These are phyloP conservation scores for Naganishia sp. DNA, from an alignment of 1,284 basidiomycete species.

Conservation along the genomic window DNA sequence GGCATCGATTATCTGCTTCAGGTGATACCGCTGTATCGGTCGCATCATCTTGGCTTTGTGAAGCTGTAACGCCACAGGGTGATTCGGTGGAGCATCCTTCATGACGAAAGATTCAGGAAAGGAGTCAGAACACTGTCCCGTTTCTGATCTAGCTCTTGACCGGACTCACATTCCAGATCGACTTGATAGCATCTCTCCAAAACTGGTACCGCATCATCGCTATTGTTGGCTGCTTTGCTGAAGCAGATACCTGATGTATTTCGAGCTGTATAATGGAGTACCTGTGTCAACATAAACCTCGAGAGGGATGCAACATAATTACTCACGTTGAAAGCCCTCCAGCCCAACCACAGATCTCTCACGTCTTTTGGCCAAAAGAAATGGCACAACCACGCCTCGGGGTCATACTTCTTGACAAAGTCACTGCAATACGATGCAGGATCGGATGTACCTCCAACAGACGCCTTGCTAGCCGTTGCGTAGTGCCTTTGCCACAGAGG, in stretches of 20 bases:
- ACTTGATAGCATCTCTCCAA: constrained; percentile 82
- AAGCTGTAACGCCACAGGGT: constrained; percentile 78
- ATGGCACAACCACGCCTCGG: constrained; percentile 71
- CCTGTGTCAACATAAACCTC: constrained; percentile 16
- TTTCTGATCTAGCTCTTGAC: neutral
- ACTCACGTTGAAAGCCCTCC: constrained; percentile 85
- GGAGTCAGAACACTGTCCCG: neutral
- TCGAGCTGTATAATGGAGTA: constrained; percentile 63
- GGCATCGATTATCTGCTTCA: constrained; percentile 81
- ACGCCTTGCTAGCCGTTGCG: constrained; percentile 12
- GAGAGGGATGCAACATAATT: neutral
- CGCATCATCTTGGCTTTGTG: constrained; percentile 60
- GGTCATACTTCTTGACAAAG: constrained; percentile 52
- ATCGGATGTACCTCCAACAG: constrained; percentile 16
- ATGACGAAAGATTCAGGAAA: constrained; percentile 36
- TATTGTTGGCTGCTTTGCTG: constrained; percentile 73
- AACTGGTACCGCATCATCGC: constrained; percentile 89
- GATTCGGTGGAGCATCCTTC: constrained; percentile 72
- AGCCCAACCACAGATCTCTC: constrained; percentile 71
- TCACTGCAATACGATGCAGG: constrained; percentile 50
- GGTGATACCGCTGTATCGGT: constrained; percentile 63
- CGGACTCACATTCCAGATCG: constrained; percentile 63
- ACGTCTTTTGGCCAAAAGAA: constrained; percentile 70
- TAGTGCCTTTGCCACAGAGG: neutral
- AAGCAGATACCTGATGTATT: constrained; percentile 75